Evolutionary conservation across 305 asterid species (phyloP).

Genomic region (Fraxinus dipetala): DNA sequence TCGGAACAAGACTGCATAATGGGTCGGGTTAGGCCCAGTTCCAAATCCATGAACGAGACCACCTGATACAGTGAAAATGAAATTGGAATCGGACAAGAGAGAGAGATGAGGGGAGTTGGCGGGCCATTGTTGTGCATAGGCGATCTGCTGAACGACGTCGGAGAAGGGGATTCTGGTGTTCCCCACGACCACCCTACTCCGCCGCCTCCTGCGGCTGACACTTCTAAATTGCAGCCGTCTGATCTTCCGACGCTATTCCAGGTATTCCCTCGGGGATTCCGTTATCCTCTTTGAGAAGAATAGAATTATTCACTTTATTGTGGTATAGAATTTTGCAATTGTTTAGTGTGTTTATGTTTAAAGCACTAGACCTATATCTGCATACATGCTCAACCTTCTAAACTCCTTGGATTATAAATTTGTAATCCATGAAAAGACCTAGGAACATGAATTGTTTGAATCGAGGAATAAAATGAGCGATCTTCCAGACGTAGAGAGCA

Average conservation of each 20-base stretch:
- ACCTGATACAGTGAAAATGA: neutral
- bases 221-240: constrained; percentile 37
- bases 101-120: constrained; percentile 73
- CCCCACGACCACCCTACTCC: constrained; percentile 26
- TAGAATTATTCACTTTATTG: neutral
- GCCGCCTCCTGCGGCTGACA: constrained; percentile 24
- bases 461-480: neutral
- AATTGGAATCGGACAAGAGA: neutral
- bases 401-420: neutral
- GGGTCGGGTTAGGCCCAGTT: neutral
- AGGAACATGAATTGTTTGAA: neutral
- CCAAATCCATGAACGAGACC: neutral
- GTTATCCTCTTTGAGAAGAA: neutral
- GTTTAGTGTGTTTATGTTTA: neutral
- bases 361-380: neutral
- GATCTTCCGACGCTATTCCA: constrained; percentile 56
- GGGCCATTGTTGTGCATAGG: constrained; percentile 80
- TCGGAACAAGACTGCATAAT: neutral
- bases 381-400: neutral
- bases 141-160: constrained; percentile 75
- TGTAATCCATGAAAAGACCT: neutral
- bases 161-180: constrained; percentile 34
- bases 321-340: neutral
- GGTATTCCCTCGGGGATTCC: constrained; percentile 31
- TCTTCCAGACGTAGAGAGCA: too few species aligned